Conservation (phyloP, 2,329 filamentous ascomycete genomes). For the Aspergillus uvarum region DNA sequence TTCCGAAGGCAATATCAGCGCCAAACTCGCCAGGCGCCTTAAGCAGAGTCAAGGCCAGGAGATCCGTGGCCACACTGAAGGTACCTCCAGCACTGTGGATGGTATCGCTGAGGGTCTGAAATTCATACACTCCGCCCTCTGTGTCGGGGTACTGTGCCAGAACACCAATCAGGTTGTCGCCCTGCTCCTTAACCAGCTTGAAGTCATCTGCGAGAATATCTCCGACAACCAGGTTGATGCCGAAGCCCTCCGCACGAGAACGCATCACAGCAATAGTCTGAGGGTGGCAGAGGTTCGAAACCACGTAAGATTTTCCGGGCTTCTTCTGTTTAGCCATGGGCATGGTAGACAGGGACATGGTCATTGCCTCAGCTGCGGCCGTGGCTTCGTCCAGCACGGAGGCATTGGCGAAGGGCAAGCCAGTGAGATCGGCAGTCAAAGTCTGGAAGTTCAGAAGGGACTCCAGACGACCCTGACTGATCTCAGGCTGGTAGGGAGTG, state of each 20-base stretch:
- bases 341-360: slow-evolving; percentile 77
- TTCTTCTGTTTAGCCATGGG: slow-evolving; percentile 70
- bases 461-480: slow-evolving; percentile 90
- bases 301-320: slow-evolving; percentile 75
- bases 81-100: slow-evolving; percentile 77
- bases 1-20: slow-evolving; percentile 92
- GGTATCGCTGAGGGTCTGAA: slow-evolving; percentile 68
- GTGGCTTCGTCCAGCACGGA: slow-evolving; percentile 89
- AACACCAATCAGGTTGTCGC: slow-evolving; percentile 81
- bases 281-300: slow-evolving; percentile 78
- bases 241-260: slow-evolving; percentile 87
- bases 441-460: slow-evolving; percentile 96
- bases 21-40: slow-evolving; percentile 92
- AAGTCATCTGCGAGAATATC: slow-evolving; percentile 68
- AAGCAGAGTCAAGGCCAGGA: slow-evolving; percentile 81
- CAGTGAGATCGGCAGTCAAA: slow-evolving; percentile 83
- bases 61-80: slow-evolving; percentile 84
- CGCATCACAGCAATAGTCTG: slow-evolving; percentile 82
- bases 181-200: slow-evolving; percentile 68
- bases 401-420: slow-evolving; percentile 82
- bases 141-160: slow-evolving; percentile 95
- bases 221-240: slow-evolving; percentile 71
- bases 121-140: slow-evolving; percentile 75
- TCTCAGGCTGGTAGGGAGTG: slow-evolving; percentile 95
- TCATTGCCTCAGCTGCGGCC: slow-evolving; percentile 94